Evolutionary conservation across 108 stramenopile species (phyloP).

Genomic region (Pseudonitzschia multiseries): DNA sequence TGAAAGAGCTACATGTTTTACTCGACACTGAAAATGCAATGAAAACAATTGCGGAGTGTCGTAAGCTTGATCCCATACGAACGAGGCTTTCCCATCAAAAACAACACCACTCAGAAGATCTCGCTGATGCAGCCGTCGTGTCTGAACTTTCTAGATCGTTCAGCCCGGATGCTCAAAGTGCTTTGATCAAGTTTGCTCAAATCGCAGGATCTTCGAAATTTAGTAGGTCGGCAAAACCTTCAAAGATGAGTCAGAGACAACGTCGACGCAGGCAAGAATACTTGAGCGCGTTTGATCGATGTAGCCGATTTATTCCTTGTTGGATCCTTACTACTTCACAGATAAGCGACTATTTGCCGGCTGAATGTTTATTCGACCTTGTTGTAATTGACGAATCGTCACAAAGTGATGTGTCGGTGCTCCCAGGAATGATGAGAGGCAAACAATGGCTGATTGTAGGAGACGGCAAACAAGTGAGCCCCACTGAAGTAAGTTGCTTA

Average conservation of each 20-base stretch:
- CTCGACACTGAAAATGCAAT: slow-evolving; percentile 18
- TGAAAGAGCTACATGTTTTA: slow-evolving; percentile 26
- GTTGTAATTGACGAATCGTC: slow-evolving; percentile 64
- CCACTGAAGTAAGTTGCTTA: slow-evolving; percentile 34
- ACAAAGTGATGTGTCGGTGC: slow-evolving; percentile 57
- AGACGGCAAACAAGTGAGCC: slow-evolving; percentile 65
- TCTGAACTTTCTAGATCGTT: slow-evolving; percentile 44
- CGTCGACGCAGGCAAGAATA: slow-evolving; percentile 58
- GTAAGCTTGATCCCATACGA: slow-evolving; percentile 36
- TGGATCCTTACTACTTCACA: slow-evolving; percentile 65
- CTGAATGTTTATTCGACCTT: slow-evolving; percentile 63
- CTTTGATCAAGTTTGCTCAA: slow-evolving; percentile 59
- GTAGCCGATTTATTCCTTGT: slow-evolving; percentile 65
- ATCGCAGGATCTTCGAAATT: slow-evolving; percentile 61
- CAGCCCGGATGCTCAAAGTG: slow-evolving; percentile 56
- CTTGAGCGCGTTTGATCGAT: slow-evolving; percentile 57
- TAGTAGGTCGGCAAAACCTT: slow-evolving; percentile 39
- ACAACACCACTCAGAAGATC: slow-evolving; percentile 41
- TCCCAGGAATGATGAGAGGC: slow-evolving; percentile 63
- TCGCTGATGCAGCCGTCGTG: slow-evolving; percentile 48
- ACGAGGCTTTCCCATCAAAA: slow-evolving; percentile 18
- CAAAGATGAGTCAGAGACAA: slow-evolving; percentile 59
- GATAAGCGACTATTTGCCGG: slow-evolving; percentile 59
- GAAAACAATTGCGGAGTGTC: slow-evolving; percentile 18
- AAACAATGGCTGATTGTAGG: slow-evolving; percentile 80